Conservation (phyloP, 2,329 filamentous ascomycete genomes). For the Juglanconis juglandina region DNA sequence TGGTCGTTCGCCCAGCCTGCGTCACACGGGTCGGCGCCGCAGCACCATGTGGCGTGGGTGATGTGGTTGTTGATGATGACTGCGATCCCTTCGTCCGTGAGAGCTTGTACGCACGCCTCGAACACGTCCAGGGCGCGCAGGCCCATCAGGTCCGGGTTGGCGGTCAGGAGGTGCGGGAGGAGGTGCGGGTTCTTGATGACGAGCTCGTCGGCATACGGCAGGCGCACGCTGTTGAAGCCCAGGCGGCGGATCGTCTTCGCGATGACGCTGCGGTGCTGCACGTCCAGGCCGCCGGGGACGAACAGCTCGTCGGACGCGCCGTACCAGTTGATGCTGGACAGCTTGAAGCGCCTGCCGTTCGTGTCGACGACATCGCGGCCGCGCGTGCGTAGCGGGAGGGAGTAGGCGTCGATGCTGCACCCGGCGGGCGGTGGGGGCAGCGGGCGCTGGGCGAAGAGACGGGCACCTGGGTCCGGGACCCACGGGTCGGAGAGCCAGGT, state of each 20-base stretch:
- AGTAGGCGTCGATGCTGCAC: slow-evolving; percentile 44
- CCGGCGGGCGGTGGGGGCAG: slow-evolving; percentile 42
- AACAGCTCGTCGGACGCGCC: slow-evolving; percentile 66
- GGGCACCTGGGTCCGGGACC: slow-evolving; percentile 45
- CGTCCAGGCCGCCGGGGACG: slow-evolving; percentile 60
- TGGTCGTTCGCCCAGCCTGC: slow-evolving; percentile 65
- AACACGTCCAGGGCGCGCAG: slow-evolving; percentile 58
- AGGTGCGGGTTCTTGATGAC: slow-evolving; percentile 58
- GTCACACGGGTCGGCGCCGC: slow-evolving; percentile 65
- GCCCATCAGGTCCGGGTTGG: slow-evolving; percentile 59
- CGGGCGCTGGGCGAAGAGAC: slow-evolving; percentile 46
- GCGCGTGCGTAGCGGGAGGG: slow-evolving; percentile 55
- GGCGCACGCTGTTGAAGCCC: slow-evolving; percentile 67
- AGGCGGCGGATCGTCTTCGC: slow-evolving; percentile 56
- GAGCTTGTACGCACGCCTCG: slow-evolving; percentile 53
- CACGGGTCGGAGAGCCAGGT: slow-evolving; percentile 42
- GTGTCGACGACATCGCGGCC: slow-evolving; percentile 61
- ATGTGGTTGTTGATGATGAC: slow-evolving; percentile 71
- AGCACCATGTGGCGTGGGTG: slow-evolving; percentile 66
- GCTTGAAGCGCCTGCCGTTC: slow-evolving; percentile 54
- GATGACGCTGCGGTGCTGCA: slow-evolving; percentile 59
- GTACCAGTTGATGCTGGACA: slow-evolving; percentile 68
- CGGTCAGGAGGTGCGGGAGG: slow-evolving; percentile 46
- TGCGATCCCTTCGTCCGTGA: slow-evolving; percentile 60
- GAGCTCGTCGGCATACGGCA: slow-evolving; percentile 68